Evolutionary conservation across 208 protist species (phyloP).

Genomic region (Trypanosomatidae sp.): DNA sequence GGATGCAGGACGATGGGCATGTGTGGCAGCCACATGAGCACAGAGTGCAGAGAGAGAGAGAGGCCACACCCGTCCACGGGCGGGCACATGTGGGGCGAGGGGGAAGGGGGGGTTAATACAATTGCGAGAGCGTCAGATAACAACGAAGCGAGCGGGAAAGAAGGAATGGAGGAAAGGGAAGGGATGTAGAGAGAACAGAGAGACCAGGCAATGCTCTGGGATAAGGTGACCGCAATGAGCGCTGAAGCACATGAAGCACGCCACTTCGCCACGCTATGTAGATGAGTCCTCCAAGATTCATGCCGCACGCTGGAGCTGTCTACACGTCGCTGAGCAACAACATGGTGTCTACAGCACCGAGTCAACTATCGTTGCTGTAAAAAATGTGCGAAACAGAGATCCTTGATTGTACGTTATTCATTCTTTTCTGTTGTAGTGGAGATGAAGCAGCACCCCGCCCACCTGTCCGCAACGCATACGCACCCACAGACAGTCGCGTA

Average conservation of each 20-base stretch:
- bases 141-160: not conserved
- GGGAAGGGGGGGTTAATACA: not conserved
- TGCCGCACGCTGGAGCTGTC: not conserved
- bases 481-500: not conserved
- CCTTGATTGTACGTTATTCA: not conserved
- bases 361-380: not conserved
- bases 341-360: not conserved
- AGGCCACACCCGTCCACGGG: not conserved
- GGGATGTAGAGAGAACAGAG: not conserved
- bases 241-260: not conserved
- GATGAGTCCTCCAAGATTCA: not conserved
- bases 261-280: not conserved
- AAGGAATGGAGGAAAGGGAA: not conserved
- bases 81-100: not conserved
- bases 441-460: not conserved
- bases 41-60: not conserved
- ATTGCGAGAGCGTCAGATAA: not conserved
- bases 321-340: not conserved
- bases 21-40: not conserved
- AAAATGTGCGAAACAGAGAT: not conserved
- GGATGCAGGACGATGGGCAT: not conserved
- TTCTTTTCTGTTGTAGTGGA: not conserved
- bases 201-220: too few relatives aligned
- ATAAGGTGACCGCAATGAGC: not conserved
- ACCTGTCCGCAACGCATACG: not conserved